Base-by-base conservation (phyloP, 345 rosid species). In the Populus alba region DNA sequence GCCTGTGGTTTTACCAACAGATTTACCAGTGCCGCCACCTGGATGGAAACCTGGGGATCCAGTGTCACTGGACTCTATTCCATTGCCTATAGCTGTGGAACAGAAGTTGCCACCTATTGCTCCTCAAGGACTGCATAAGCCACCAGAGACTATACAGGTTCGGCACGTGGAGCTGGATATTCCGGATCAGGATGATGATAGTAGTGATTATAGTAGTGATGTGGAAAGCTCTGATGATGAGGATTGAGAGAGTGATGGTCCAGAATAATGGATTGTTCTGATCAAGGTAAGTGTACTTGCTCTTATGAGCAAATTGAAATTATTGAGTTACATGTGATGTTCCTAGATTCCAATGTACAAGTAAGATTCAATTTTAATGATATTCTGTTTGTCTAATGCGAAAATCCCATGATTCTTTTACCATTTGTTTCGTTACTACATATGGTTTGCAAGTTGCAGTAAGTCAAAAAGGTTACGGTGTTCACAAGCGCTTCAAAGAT, bases 1-100 rank as follows among this genome's bases (percentile, higher is more conserved):
- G 98, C 97, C 99, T 0, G 97, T 96, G 79, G 92, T 87, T 74
- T 80, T 95, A 82, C 94, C 95, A 0, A 87, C 75, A 37, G 88
- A 91, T 84, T 83, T 94, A 81, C 94, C 93, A 17, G 79, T 86
- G 74, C 94, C 92, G 0, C 97, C 98, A 7, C 97, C 95, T 12
- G 98, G 98, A 78, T 92, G 96, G 97, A 93, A 95, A 86, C 98
- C 93, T 7, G 98, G 97, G 75, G 97, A 93, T 62, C 95, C 92
- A 15, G 86, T 92, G 77, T 94, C 94, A 1, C 55, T 91, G 76
- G 98, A 89, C 51, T 83, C 92, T 6, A 79, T 87, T 68, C 83
- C 91, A 81, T 74, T 84, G 53, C 87, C 90, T 82, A 85, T 89
- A 79, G 53, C 77, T 0, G 83, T 76, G 27, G 93, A 87, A 57